Base-by-base conservation (phyloP, 2,329 filamentous ascomycete genomes). In the Talaromyces sp. region DNA sequence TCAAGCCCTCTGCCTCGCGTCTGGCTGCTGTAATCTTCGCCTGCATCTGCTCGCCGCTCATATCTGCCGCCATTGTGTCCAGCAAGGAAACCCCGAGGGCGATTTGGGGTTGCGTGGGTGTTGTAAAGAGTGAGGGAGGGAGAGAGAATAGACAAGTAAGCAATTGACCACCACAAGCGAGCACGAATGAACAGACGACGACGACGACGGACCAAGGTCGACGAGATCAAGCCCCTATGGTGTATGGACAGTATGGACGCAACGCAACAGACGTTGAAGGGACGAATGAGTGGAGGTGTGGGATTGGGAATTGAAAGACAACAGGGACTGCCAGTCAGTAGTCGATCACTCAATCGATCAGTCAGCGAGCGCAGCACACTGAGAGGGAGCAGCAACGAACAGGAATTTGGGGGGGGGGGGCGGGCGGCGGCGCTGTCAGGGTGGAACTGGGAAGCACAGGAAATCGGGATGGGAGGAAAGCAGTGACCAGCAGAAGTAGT, bases 1-100 rank as follows among this genome's bases (percentile, higher is more conserved):
- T 98, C 71, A 98, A 83, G 60, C 91, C 93, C 84, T 98, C 95
- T 72, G 95, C 95, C 85, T 99, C 95, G 83, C 95, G 91, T 80
- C 95, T 88, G 77, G 95, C 93, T 74, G 91, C 88, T 75, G 92
- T 90, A 73, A 95, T 93, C 80, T 90, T 90, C 81, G 93, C 90
- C 85, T 98, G 93, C 87, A 97, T 96, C 70, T 81, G 79, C 73
- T 82, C 79, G 71, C 78, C 77, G 68, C 75, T 78, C 77, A 81
- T 79, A 68, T 80, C 79, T 75, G 77, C 73, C 70, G 76, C 76
- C 78, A 80, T 81, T 44, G 52, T 61, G 48, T 42, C 37, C 16
- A 55, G 28, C 54, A 62, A 60, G 64, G 48, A 65, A 64, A 65
- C 63, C 39, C 65, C 64, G 66, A 57, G 70, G 81, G 81, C 6